Percentiles rank a stretch among this genome's conserved stretches.
phyloP scores from a whole-genome alignment of 2,329 filamentous ascomycete genomes.

The Mollisiaceae sp. region DNA sequence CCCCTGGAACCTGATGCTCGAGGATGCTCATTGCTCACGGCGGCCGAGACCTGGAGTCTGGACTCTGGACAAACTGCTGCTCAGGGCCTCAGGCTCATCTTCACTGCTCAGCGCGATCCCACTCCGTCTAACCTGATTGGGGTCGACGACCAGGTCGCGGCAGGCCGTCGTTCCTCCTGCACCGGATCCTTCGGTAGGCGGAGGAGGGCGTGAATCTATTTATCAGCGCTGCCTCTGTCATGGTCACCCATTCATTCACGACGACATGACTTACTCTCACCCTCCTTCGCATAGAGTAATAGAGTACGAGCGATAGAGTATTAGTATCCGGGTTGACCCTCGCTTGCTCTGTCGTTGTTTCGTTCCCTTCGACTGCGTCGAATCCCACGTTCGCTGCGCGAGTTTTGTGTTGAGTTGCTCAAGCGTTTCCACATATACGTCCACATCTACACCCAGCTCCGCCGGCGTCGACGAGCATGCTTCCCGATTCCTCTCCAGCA shows the following conservation, averaged over 20 bases:
- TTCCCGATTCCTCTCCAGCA: slow-evolving; percentile 1
- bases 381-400: slow-evolving; percentile 22
- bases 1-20: no score
- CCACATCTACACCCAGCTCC: slow-evolving; percentile 16
- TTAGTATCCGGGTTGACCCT: slow-evolving; percentile 21
- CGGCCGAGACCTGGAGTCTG: no score
- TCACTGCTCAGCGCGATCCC: background rate
- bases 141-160: background rate
- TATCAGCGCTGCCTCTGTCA: slow-evolving; percentile 13
- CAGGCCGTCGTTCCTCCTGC: slow-evolving; percentile 7
- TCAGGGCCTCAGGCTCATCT: background rate
- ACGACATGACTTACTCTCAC: slow-evolving; percentile 3
- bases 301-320: background rate
- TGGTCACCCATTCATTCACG: background rate
- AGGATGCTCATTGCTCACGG: no score
- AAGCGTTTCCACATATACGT: background rate
- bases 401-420: slow-evolving; percentile 10
- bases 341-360: slow-evolving; percentile 13
- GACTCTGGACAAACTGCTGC: no score
- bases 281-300: background rate
- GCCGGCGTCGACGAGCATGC: slow-evolving; percentile 24
- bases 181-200: slow-evolving; percentile 16
- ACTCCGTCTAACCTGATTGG: background rate
- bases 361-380: slow-evolving; percentile 19
- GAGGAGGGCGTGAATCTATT: background rate